These are phyloP conservation scores for Medicago arabica DNA, from an alignment of 306 rosid genomes.

Conservation along the genomic window DNA sequence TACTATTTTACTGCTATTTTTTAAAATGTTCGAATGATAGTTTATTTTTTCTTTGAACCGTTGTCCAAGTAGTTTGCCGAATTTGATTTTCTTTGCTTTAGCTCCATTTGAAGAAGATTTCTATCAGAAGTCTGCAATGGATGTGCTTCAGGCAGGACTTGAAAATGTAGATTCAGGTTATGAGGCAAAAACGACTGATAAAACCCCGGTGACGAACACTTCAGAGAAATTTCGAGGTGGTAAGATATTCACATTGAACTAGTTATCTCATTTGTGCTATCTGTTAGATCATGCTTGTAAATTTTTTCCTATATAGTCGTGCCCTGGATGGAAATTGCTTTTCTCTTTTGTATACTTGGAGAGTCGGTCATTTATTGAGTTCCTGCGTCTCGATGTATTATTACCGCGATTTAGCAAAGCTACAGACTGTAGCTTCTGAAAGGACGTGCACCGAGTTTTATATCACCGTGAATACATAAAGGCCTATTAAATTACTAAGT, in stretches of 20 bases:
- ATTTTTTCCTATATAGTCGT: background rate
- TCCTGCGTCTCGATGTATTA: no score
- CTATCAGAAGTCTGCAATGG: slow-evolving; percentile 28
- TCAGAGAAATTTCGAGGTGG: slow-evolving; percentile 1
- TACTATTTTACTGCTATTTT: background rate
- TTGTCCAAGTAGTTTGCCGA: slow-evolving; percentile 10
- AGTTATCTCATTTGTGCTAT: slow-evolving; percentile 7
- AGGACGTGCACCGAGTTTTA: no score
- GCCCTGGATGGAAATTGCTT: slow-evolving; percentile 3
- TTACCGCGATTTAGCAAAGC: no score
- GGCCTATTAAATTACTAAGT: no score
- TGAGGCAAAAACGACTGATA: slow-evolving; percentile 22
- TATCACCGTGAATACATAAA: no score
- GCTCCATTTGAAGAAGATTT: no score
- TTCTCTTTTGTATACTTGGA: background rate
- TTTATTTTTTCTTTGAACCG: background rate
- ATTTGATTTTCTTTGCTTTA: slow-evolving; percentile 20
- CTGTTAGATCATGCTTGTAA: slow-evolving; percentile 1
- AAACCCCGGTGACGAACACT: slow-evolving; percentile 2
- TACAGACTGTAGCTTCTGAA: no score
- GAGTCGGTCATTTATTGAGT: no score
- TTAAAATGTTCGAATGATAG: background rate
- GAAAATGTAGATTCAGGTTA: slow-evolving; percentile 3
- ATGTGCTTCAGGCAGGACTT: slow-evolving; percentile 10
- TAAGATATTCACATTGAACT: slow-evolving; percentile 33